Base-by-base conservation (phyloP, 1,139 yeast genomes). In the Debaryomycetaceae sp. region DNA sequence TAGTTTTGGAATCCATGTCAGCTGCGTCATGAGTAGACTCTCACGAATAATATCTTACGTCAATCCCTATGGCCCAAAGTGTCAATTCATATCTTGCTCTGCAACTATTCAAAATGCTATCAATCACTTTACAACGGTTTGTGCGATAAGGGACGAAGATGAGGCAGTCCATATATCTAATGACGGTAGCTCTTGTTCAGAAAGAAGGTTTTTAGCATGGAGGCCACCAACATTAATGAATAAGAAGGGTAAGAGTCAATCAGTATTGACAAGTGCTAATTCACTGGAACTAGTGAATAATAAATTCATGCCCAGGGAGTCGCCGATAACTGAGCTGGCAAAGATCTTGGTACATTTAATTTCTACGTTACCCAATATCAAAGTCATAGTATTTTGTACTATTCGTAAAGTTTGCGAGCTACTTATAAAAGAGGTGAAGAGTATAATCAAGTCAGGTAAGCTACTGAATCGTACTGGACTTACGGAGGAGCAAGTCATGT, bases 171-270 rank as follows among this genome's bases (percentile, higher is more conserved):
- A 85, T 55, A 70, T 89, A 2, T 66, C 70, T 37, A 67, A 83
- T 39, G 98, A 93, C 67, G 99, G 99, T 0, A 87, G 98, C 24
- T 96, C 97, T 0, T 72, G 83, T 41, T 93, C 96, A 7, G 78
- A 79, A 33, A 87, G 88, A 55, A 83, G 81, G 51, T 62, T 88
- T 41, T 70, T 90, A 6, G 80, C 87, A 5, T 90, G 98, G 96
- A 84, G 86, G 49, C 95, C 97, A 0, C 76, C 78, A 1, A 85
- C 95, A 0, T 67, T 72, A 42, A 69, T 83, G 66, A 83, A 82
- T 49, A 77, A 80, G 9, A 62, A 68, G 7, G 91, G 89, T 43
- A 71, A 78, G 6, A 59, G 68, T 3, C 53, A 53, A 24, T 24
- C 51, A 6, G 46, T 36, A 5, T 29, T 46, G 9, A 44, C 45